phyloP scores from a whole-genome alignment of 2,329 filamentous ascomycete genomes.

The Penicillium sp. region DNA sequence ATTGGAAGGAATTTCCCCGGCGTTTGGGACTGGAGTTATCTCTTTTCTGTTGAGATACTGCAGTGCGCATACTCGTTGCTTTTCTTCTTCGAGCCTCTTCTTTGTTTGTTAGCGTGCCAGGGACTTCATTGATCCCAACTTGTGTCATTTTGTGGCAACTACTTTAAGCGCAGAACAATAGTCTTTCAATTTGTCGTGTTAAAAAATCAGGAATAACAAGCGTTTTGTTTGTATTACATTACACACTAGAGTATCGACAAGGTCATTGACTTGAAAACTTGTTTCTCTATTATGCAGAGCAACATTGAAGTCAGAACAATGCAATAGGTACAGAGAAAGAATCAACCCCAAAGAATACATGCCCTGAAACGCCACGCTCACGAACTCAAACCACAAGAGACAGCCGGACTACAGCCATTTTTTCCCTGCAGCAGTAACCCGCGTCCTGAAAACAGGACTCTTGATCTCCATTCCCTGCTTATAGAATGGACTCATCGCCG shows the following conservation, averaged over 20 bases:
- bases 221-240: background rate
- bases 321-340: background rate
- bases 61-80: background rate
- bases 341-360: constrained; percentile 4
- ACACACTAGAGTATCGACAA: too few species aligned
- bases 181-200: background rate
- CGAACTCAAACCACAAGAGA: constrained; percentile 4
- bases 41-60: constrained; percentile 3
- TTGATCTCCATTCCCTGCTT: constrained; percentile 71
- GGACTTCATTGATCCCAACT: background rate
- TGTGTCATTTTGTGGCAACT: background rate
- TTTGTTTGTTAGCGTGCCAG: background rate
- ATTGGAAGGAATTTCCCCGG: constrained; percentile 9
- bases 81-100: background rate
- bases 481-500: constrained; percentile 96
- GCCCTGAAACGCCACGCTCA: constrained; percentile 21
- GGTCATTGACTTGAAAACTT: background rate
- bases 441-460: constrained; percentile 74
- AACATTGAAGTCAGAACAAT: background rate
- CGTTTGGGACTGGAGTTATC: constrained; percentile 11
- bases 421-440: constrained; percentile 77
- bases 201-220: background rate
- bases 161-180: background rate
- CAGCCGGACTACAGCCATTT: constrained; percentile 63
- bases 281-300: background rate